Evolutionary conservation across 2,329 filamentous ascomycete species (phyloP).

Genomic region (Aspergillus tamarii): DNA sequence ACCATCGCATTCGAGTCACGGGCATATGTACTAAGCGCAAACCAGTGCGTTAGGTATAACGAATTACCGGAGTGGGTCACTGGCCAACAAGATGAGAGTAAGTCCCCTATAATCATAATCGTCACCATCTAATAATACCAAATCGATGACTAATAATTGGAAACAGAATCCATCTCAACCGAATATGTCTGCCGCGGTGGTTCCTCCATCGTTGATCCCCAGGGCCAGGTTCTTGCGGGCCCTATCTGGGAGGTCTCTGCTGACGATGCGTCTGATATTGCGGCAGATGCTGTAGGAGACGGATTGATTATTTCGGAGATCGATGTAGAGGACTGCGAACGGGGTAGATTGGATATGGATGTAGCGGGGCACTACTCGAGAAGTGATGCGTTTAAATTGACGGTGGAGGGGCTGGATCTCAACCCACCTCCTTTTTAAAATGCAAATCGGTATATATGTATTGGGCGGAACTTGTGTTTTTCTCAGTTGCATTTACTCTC

Average conservation of each 20-base stretch:
- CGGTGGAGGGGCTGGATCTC: slow-evolving; percentile 63
- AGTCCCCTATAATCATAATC: neutral
- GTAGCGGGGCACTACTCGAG: slow-evolving; percentile 84
- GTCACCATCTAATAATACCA: no score
- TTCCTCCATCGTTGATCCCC: slow-evolving; percentile 77
- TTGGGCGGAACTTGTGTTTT: neutral
- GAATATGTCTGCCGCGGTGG: slow-evolving; percentile 72
- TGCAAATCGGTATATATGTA: neutral
- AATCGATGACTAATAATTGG: neutral
- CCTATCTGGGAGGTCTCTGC: slow-evolving; percentile 74
- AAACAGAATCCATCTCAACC: neutral
- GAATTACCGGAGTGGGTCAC: slow-evolving; percentile 63
- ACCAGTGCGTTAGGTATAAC: slow-evolving; percentile 72
- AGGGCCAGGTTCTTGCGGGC: slow-evolving; percentile 77
- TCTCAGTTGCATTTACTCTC: neutral
- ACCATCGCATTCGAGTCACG: slow-evolving; percentile 81
- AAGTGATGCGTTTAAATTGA: slow-evolving; percentile 65
- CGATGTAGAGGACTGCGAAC: slow-evolving; percentile 84
- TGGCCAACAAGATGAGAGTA: slow-evolving; percentile 8
- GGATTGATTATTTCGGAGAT: slow-evolving; percentile 72
- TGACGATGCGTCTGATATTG: slow-evolving; percentile 52
- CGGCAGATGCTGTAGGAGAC: slow-evolving; percentile 33
- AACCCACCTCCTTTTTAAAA: slow-evolving; percentile 56
- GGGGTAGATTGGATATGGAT: slow-evolving; percentile 81
- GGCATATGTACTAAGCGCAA: slow-evolving; percentile 82